Evolutionary conservation across 441 rosid genomes (phyloP), one percentile per base, ranked within the genome.

Genomic region (Syzygium syzygioides): DNA sequence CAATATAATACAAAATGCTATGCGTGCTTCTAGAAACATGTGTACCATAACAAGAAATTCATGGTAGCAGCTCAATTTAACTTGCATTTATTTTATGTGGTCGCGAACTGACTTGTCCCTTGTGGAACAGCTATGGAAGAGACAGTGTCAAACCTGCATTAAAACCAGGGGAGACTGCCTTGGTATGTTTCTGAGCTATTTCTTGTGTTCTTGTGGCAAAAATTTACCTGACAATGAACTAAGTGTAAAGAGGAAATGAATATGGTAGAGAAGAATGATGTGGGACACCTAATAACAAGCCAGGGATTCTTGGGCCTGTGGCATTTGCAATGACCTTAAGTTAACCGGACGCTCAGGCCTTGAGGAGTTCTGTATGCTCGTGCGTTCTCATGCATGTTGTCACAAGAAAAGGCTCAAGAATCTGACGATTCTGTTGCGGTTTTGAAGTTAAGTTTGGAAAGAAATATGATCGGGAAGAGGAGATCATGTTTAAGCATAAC

Each of bases 91-190:
- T 54, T 85, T 23, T 25, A 20, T 55, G 87, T 4, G 50, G 62
- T 13, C 2, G 2, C 20, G 3, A 37, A 85, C 66, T 28, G n/a
- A 54, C n/a, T 54, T 3, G 0, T 85, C 45, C 66, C 55, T 86
- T 34, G 25, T 57, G 48, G 18, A 50, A 68, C 93, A 95, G 95
- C 54, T 96, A 95, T 86, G 98, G 95, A 85, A 92, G 99, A 86
- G 99, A 96, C 86, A 91, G 93, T 60, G 96, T 94, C 12, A 98
- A 97, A 92, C 98, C 98, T 86, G 96, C 98, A 87, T 89, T 96
- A 90, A 97, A 97, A 92, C 98, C 98, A 66, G 99, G 99, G 91
- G 96, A 95, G 88, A 88, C 96, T 28, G 95, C 96, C 90, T 86
- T 96, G 97, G 99, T 97, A 93, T 87, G 91, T 90, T 37, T 23